phyloP scores from a whole-genome alignment of 805 yeast species.

The Metschnikowia corniflorae region DNA sequence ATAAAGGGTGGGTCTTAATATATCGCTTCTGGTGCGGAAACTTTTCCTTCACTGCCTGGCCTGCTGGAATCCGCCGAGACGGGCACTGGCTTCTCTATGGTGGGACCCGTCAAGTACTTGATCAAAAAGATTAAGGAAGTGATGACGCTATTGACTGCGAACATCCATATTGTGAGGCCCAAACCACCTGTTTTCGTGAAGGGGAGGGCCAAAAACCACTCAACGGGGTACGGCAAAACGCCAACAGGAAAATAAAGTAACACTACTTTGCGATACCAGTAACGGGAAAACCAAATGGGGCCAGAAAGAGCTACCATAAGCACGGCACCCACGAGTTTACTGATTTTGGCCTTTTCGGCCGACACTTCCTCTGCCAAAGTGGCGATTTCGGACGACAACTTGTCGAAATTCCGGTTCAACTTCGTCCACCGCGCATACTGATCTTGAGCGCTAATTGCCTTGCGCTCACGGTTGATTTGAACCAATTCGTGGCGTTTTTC shows the following conservation, averaged over 20 bases:
- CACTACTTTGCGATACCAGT: constrained; percentile 50
- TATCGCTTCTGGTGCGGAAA: too few species aligned
- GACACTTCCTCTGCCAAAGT: constrained; percentile 37
- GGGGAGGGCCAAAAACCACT: constrained; percentile 61
- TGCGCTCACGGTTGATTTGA: constrained; percentile 49
- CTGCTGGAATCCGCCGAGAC: too few species aligned
- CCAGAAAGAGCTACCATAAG: constrained; percentile 41
- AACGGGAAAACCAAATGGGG: constrained; percentile 47
- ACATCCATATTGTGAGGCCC: constrained; percentile 58
- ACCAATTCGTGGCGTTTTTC: constrained; percentile 42
- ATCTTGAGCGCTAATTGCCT: constrained; percentile 78
- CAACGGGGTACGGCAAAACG: constrained; percentile 51
- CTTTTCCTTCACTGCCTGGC: too few species aligned
- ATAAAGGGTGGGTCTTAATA: neutral
- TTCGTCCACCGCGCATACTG: constrained; percentile 96
- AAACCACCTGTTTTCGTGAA: constrained; percentile 59
- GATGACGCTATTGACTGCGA: constrained; percentile 34
- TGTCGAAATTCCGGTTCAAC: constrained; percentile 68
- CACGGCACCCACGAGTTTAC: constrained; percentile 27
- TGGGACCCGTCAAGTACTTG: constrained; percentile 17
- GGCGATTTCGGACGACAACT: constrained; percentile 50
- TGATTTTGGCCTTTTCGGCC: constrained; percentile 32
- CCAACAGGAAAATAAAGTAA: constrained; percentile 59
- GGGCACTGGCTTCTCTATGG: constrained; percentile 17
- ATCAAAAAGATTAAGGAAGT: constrained; percentile 13